phyloP scores from a whole-genome alignment of 257 asterid species.

The Ballota nigra region DNA sequence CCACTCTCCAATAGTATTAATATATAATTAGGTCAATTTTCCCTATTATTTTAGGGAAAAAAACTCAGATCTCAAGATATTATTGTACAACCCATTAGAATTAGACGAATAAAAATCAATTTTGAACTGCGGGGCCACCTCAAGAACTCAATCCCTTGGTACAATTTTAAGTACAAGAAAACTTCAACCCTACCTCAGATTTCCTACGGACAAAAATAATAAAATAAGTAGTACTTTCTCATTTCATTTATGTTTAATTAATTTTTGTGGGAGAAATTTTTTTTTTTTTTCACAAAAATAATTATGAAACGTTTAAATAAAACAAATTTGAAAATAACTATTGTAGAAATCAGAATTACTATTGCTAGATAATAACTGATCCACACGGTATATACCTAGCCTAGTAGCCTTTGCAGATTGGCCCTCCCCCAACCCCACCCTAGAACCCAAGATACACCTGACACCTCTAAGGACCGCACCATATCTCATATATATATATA shows the following conservation, averaged over 20 bases:
- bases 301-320: too few relatives aligned
- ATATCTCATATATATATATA: not conserved
- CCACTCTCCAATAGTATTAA: too few relatives aligned
- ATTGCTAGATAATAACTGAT: constrained; percentile 25
- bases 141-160: too few relatives aligned
- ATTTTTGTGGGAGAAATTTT: too few relatives aligned
- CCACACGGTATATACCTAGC: constrained; percentile 23
- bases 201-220: not conserved
- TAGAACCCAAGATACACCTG: not conserved
- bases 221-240: not conserved
- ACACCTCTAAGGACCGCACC: not conserved
- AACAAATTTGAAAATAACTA: too few relatives aligned
- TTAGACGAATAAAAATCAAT: not conserved
- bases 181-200: constrained; percentile 21
- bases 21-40: not conserved
- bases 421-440: not conserved
- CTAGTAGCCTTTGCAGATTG: too few relatives aligned
- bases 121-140: not conserved
- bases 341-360: constrained; percentile 7
- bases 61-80: not conserved
- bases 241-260: too few relatives aligned
- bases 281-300: too few relatives aligned
- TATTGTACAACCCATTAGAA: not conserved
- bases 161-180: constrained; percentile 5
- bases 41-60: not conserved